Evolutionary conservation across 441 rosid genomes (phyloP), one percentile per base, ranked within the genome.

Genomic region (Corymbia calophylla): DNA sequence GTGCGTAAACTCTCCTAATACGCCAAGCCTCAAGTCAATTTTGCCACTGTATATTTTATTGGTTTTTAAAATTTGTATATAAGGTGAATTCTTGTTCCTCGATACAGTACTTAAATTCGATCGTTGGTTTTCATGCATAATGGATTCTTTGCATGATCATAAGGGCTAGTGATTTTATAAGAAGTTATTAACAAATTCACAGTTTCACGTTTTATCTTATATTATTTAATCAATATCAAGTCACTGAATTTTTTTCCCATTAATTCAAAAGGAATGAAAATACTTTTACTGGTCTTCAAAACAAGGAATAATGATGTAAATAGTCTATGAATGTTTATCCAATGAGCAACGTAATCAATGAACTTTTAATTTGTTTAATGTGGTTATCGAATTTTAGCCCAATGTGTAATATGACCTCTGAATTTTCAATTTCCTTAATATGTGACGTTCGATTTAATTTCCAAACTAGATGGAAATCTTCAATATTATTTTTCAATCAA

Each of bases 361-460:
- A 5, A 56, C 9, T 2, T 56, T 56, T 56, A 56, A 56, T 23
- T 56, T 56, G 0, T 56, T 56, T 23, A 56, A 56, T 56, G 29
- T 56, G 2, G 62, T 56, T 13, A 5, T 1, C 0, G 1, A 31
- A 14, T 0, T 66, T 17, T 66, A 8, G 31, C 17, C 9, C 2
- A 66, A 66, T 17, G 1, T 16, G 2, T 0, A 16, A 9, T n/a
- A 5, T 64, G 16, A 0, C 29, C 19, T 8, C 3, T n/a, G 0
- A 16, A 64, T 4, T 16, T 64, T 64, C 4, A 64, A 64, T 64
- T n/a, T 64, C 5, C 25, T 58, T 25, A 58, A 58, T 23, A 14
- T 58, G 14, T 39, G 6, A n/a, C n/a, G 19, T 64, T n/a, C 21
- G 7, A 7, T 31, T n/a, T n/a, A n/a, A 9, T 66, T 13, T 1